These are phyloP conservation scores for Athelia psychrophila DNA, from an alignment of 1,284 basidiomycete species.

Conservation along the genomic window DNA sequence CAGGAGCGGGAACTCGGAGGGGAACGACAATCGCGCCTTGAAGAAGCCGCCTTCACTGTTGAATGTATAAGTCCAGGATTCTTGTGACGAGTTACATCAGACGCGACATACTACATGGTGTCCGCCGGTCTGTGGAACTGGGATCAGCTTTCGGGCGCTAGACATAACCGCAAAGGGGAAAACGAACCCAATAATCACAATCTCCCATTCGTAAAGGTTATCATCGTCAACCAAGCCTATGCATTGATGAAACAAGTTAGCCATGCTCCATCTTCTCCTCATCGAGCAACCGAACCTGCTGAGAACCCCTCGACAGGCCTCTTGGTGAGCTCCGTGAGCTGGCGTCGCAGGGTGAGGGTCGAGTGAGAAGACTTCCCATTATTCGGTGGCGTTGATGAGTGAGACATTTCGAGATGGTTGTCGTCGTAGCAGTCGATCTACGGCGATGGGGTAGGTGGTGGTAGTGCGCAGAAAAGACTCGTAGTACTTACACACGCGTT, in stretches of 20 bases:
- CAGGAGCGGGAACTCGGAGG: constrained; percentile 85
- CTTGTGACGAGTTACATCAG: neutral
- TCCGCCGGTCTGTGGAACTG: constrained; percentile 68
- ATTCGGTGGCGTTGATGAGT: constrained; percentile 35
- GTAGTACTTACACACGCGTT: too few relatives aligned
- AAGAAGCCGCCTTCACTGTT: constrained; percentile 89
- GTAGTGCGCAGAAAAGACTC: neutral
- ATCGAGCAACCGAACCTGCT: constrained; percentile 57
- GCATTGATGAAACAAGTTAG: constrained; percentile 19
- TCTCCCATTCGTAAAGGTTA: constrained; percentile 93
- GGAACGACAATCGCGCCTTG: constrained; percentile 86
- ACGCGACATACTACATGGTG: constrained; percentile 73
- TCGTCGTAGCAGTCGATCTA: neutral
- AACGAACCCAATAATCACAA: constrained; percentile 87
- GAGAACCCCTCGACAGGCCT: constrained; percentile 92
- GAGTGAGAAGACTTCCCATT: constrained; percentile 57
- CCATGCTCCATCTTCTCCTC: constrained; percentile 23
- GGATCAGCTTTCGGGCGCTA: constrained; percentile 14
- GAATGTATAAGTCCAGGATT: constrained; percentile 1
- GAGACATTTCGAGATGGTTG: constrained; percentile 42
- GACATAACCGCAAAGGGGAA: constrained; percentile 1
- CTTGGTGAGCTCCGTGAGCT: constrained; percentile 86
- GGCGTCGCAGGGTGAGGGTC: constrained; percentile 74
- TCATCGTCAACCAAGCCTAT: constrained; percentile 88
- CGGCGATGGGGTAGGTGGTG: neutral